Evolutionary conservation across 306 rosid species (phyloP).

Genomic region (Acacia confusa): DNA sequence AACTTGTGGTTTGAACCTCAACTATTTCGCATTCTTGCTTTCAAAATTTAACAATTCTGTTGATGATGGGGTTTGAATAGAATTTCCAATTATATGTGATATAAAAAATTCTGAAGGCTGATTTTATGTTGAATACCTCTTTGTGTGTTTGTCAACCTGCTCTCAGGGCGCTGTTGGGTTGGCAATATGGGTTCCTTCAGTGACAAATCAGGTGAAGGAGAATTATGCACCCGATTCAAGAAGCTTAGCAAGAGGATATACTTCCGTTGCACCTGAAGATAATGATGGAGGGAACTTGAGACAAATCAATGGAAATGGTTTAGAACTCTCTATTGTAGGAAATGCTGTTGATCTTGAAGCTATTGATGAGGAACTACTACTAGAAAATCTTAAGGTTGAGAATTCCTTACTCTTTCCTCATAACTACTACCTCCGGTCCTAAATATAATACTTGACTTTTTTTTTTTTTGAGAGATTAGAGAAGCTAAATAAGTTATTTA

Average conservation of each 20-base stretch:
- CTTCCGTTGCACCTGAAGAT: constrained; percentile 61
- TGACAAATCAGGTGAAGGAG: constrained; percentile 74
- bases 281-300: constrained; percentile 53
- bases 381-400: constrained; percentile 78
- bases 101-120: not conserved
- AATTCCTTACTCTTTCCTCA: constrained; percentile 11
- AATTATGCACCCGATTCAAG: constrained; percentile 58
- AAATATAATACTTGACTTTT: too few species aligned
- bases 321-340: constrained; percentile 64
- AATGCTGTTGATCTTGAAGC: constrained; percentile 50
- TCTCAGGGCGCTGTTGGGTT: constrained; percentile 96
- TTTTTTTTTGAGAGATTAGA: too few species aligned
- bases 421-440: not conserved
- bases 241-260: constrained; percentile 61
- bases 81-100: not conserved
- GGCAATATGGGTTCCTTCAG: constrained; percentile 99
- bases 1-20: constrained; percentile 24
- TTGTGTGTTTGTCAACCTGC: constrained; percentile 19
- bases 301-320: constrained; percentile 43
- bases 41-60: not conserved
- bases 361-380: constrained; percentile 59
- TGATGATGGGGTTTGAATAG: not conserved
- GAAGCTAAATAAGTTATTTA: too few species aligned
- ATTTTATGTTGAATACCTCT: constrained; percentile 12
- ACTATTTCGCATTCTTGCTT: constrained; percentile 5